Conservation (phyloP, 306 rosid species). For the Pachyrhizus erosus region DNA sequence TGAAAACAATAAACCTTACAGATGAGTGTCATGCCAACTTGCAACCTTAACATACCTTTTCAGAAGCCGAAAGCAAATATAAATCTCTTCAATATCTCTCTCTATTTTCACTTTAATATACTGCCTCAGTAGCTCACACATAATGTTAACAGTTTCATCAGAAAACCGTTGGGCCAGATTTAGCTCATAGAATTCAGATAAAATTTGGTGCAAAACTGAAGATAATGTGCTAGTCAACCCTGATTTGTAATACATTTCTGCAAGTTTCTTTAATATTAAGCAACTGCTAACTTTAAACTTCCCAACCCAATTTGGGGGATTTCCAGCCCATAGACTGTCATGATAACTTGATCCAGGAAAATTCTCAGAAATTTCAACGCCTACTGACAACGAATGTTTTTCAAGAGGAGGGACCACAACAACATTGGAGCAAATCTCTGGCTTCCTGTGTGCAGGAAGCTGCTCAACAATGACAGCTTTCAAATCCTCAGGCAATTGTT, state of each 20-base stretch:
- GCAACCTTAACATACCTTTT: constrained; percentile 64
- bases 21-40: constrained; percentile 20
- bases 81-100: constrained; percentile 86
- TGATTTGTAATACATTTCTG: constrained; percentile 62
- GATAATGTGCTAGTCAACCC: constrained; percentile 62
- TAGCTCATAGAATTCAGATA: constrained; percentile 53
- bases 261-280: constrained; percentile 60
- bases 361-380: constrained; percentile 39
- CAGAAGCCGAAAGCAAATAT: constrained; percentile 82
- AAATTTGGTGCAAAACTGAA: constrained; percentile 55
- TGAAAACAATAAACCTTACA: constrained; percentile 37
- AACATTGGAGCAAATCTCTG: constrained; percentile 52
- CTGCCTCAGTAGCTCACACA: constrained; percentile 82
- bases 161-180: constrained; percentile 53
- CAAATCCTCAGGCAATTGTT: constrained; percentile 79
- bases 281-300: constrained; percentile 70
- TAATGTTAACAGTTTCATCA: constrained; percentile 58
- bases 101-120: constrained; percentile 71
- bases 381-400: constrained; percentile 44
- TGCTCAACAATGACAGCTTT: constrained; percentile 69
- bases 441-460: constrained; percentile 81
- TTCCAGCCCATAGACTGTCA: constrained; percentile 77
- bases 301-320: constrained; percentile 84
- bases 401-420: constrained; percentile 37
- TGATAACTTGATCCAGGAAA: constrained; percentile 44